Base-by-base conservation (phyloP, 352 stramenopile genomes). In the Vaucheria bursata region DNA sequence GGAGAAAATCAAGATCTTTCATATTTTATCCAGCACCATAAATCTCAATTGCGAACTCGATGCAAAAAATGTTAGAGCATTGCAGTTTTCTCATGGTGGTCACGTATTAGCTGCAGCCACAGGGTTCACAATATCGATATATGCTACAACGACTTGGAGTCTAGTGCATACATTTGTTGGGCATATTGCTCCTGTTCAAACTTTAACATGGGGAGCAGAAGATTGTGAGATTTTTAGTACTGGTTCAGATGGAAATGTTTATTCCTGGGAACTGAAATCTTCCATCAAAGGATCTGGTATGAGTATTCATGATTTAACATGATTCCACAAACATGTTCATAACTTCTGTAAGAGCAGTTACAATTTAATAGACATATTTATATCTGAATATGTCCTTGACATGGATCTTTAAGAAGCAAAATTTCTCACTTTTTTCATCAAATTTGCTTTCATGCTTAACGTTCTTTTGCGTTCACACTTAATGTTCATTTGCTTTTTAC, bases 191-290 rank as follows among this genome's bases (percentile, higher is more conserved):
- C 45, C 76, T 12, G 75, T 81, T 32, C 69, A 34, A 31, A 7
- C 78, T 25, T 35, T 81, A 0, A 45, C 36, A 65, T 81, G 76
- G 76, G 76, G 68, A 29, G 45, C 72, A n/a, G 71, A 39, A 38
- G 76, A 81, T 64, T 64, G 36, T 34, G 36, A 45, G 32, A 25
- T 81, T 3, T 81, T 76, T 72, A 81, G 76, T 40, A 81, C 76
- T 29, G 76, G 76, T 0, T 71, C 74, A 38, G 76, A 81, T 40
- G 76, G 76, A 49, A 81, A 81, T 45, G 69, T 81, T 5, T 81
- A 81, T 33, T 70, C 70, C 70, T 81, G 35, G 68, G 75, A 37
- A 67, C 18, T 69, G 29, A 6, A 74, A 25, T 18, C 25, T n/a
- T n/a, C n/a, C n/a, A n/a, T n/a, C n/a, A n/a, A n/a, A n/a, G n/a